phyloP scores from a whole-genome alignment of 2,329 filamentous ascomycete genomes.

The Diaporthe amygdali region DNA sequence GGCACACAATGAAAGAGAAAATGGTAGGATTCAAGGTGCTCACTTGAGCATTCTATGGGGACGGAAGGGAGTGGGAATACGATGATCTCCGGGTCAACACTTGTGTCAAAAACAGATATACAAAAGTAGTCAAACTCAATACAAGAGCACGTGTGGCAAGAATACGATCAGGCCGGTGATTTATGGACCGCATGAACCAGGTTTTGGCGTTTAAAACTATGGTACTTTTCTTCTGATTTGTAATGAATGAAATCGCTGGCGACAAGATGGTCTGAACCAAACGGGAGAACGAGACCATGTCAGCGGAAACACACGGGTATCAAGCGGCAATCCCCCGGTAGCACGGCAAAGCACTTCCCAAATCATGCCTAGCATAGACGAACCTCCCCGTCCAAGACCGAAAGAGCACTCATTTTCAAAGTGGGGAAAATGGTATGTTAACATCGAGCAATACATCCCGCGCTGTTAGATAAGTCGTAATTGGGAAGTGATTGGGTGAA shows the following conservation, averaged over 20 bases:
- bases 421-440: background rate
- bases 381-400: background rate
- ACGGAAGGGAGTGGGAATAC: background rate
- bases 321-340: background rate
- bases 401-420: background rate
- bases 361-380: background rate
- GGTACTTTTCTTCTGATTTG: background rate
- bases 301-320: background rate
- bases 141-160: background rate
- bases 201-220: background rate
- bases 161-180: background rate
- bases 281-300: background rate
- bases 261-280: background rate
- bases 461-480: background rate
- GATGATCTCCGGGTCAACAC: background rate
- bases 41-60: background rate
- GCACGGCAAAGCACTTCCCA: background rate
- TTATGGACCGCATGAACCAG: background rate
- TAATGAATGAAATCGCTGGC: background rate
- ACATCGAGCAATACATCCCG: background rate
- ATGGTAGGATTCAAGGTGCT: background rate
- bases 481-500: background rate
- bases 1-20: background rate
- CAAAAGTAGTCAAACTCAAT: background rate
- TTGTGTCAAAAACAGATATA: background rate